These are phyloP conservation scores for Wickerhamomyces kurtzmanii DNA, from an alignment of 805 yeast species.

Conservation along the genomic window DNA sequence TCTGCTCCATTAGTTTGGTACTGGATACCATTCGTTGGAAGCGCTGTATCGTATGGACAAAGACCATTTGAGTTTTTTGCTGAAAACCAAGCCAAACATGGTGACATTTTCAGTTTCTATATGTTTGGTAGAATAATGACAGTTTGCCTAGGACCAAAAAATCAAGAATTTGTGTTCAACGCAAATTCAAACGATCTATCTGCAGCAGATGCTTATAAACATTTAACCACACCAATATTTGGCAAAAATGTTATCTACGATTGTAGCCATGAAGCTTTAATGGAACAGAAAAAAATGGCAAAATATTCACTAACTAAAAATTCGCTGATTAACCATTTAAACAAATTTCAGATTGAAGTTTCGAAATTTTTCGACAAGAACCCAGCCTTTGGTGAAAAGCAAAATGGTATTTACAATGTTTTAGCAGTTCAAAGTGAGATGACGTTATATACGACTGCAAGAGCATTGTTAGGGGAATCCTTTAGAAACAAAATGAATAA, in stretches of 20 bases:
- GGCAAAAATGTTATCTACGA: slow-evolving; percentile 97
- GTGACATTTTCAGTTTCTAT: slow-evolving; percentile 88
- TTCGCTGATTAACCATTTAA: slow-evolving; percentile 78
- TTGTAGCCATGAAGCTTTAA: slow-evolving; percentile 84
- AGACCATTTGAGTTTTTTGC: slow-evolving; percentile 88
- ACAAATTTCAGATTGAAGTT: slow-evolving; percentile 75
- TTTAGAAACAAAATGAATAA: slow-evolving; percentile 76
- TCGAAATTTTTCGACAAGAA: slow-evolving; percentile 47
- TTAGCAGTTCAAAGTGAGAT: slow-evolving; percentile 86
- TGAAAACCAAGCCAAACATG: slow-evolving; percentile 69
- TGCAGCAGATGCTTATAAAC: slow-evolving; percentile 94
- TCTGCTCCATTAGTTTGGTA: slow-evolving; percentile 88
- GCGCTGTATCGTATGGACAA: slow-evolving; percentile 84
- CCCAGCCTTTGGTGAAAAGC: slow-evolving; percentile 30
- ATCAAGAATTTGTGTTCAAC: slow-evolving; percentile 93
- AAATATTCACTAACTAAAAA: slow-evolving; percentile 82
- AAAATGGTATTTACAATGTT: slow-evolving; percentile 50
- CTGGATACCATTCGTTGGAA: slow-evolving; percentile 94
- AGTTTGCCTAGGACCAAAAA: slow-evolving; percentile 93
- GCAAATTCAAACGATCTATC: slow-evolving; percentile 83
- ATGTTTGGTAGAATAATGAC: slow-evolving; percentile 89
- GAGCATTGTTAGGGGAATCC: slow-evolving; percentile 86
- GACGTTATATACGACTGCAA: slow-evolving; percentile 92
- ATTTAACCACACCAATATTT: slow-evolving; percentile 97
- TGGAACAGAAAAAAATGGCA: slow-evolving; percentile 98